Base-by-base conservation (phyloP, 1,284 basidiomycete species). In the Ustilago nuda region DNA sequence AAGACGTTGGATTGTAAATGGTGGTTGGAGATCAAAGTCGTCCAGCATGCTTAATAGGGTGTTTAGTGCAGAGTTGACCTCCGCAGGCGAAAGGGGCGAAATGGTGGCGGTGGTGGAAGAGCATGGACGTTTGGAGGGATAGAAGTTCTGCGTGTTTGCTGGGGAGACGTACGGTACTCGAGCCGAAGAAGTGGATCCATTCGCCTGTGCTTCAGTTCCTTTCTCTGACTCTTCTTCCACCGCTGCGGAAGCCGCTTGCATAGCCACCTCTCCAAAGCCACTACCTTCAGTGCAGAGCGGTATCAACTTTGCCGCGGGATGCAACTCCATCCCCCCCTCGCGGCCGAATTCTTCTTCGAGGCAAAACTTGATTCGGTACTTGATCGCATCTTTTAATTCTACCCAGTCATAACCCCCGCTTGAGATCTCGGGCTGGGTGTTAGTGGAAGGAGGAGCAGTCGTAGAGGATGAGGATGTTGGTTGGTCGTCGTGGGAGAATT, bases 1-100 rank as follows among this genome's bases (percentile, higher is more conserved):
- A 5, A 81, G 60, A 2, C 79, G 71, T 48, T 81, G 79, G 43
- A 81, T 78, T 30, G 79, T 81, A 56, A 81, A 81, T 12, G 79
- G 79, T 12, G 79, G 78, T 56, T 80, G 72, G 1, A 56, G 17
- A 61, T 79, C 78, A 64, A 79, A 79, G 50, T 79, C 78, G 37
- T 79, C 78, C 6, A 79, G 61, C 65, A 77, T 65, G 36, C 51
- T 15, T 37, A 55, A 79, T 11, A 76, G 45, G 1, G n/a, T 32
- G 2, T 17, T 12, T 2, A 41, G 52, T 12, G 56, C 19, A 1
- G 37, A n/a, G 35, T 43, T 12, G 35, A 55, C 37, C 11, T 66
- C 48, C 37, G 9, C n/a, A 2, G 56, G 33, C 1, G 53, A 33
- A 9, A 75, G 64, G 0, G 57, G 30, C 1, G 30, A 23, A 53